These are phyloP conservation scores for Dictyostelium firmibasis DNA, from an alignment of 78 protist genomes.

Conservation along the genomic window DNA sequence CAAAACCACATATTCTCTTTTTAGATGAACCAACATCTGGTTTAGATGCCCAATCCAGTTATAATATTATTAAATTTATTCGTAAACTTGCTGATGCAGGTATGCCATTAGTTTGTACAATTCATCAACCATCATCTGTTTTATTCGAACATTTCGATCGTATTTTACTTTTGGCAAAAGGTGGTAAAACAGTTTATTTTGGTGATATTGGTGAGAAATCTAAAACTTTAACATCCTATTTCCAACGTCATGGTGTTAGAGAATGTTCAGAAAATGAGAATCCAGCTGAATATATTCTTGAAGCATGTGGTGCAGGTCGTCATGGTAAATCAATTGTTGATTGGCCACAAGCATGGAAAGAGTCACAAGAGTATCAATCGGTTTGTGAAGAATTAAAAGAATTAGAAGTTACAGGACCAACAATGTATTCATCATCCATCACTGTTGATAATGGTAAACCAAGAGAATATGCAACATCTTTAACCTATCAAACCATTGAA, in stretches of 20 bases:
- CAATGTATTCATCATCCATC: background rate
- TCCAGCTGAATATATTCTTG: conserved; percentile 81
- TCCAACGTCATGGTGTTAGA: conserved; percentile 36
- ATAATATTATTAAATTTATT: conserved; percentile 54
- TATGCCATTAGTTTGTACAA: conserved; percentile 71
- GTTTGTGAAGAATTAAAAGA: background rate
- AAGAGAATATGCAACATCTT: conserved; percentile 55
- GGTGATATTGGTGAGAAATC: conserved; percentile 78
- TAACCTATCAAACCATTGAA: conserved; percentile 17
- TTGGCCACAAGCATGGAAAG: conserved; percentile 63
- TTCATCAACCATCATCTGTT: conserved; percentile 81
- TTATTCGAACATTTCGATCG: conserved; percentile 77
- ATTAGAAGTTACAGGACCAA: background rate
- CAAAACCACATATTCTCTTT: conserved; percentile 65
- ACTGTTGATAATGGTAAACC: conserved; percentile 9
- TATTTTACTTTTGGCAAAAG: conserved; percentile 52
- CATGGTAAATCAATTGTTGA: background rate
- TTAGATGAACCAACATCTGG: conserved; percentile 84
- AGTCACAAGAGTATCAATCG: conserved; percentile 29
- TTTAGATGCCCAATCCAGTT: conserved; percentile 71
- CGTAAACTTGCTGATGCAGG: conserved; percentile 76
- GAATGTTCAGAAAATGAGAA: conserved; percentile 40
- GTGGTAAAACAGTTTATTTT: conserved; percentile 80
- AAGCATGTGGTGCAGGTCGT: conserved; percentile 74
- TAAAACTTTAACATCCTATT: conserved; percentile 17